Base-by-base conservation (phyloP, 1,284 basidiomycete species). In the Tilletia walkeri region DNA sequence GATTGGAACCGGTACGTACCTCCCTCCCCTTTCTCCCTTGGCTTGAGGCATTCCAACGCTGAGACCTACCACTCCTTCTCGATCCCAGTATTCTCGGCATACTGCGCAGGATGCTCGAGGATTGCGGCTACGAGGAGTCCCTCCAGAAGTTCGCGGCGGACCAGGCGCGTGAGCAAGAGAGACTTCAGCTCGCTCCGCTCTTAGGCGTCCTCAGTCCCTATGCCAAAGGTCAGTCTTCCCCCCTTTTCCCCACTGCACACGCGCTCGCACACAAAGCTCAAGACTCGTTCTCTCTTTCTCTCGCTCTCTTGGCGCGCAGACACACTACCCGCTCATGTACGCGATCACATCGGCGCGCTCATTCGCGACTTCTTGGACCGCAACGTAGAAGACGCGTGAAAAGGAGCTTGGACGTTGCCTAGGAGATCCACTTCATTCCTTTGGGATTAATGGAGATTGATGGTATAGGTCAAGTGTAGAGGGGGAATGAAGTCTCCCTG, bases 311-410 rank as follows among this genome's bases (percentile, higher is more conserved):
- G 47, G n/a, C n/a, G 24, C 18, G 10, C 47, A 75, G 76, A 75
- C 34, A 77, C 72, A 14, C 39, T 77, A 3, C 76, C 76, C 3
- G 34, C 72, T 12, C 76, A 77, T 53, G 74, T 77, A 54, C 74
- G 71, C 49, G 48, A 63, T 4, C 73, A 75, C 50, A 65, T 77
- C 41, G 24, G 74, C n/a, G 71, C 72, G 1, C 75, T 75, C 71
- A 59, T 77, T 49, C 65, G 73, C 0, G 74, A 77, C 61, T 77
- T 77, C 50, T 48, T 77, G 10, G 76, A 77, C 71, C 59, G 76
- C 0, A 77, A 77, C 34, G 71, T 77, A 63, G 76, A 77, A 61
- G 76, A 77, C 54, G 74, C 74, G 41, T 45, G 41, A 45, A 45
- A 30, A 30, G 24, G 24, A 30, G 24, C 1, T 30, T 30, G 24